These are phyloP conservation scores for Hyphodiscus hymeniophilus DNA, from an alignment of 495 filamentous ascomycete species.

Conservation along the genomic window DNA sequence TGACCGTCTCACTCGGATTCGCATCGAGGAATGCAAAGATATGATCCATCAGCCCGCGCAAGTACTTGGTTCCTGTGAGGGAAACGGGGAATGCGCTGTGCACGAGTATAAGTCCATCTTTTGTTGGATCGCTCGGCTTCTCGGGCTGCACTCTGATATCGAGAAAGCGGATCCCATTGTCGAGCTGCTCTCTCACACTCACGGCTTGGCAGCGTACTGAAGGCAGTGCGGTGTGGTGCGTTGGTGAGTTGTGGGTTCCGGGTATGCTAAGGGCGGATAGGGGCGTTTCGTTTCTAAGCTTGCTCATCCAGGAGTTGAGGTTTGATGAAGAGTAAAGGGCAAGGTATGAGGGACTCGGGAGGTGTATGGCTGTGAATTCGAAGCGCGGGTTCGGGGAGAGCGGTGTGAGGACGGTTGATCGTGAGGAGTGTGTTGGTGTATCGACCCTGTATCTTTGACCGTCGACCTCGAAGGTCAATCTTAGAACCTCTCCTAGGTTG, in stretches of 20 bases:
- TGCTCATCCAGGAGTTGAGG: conserved; percentile 73
- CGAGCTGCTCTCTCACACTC: conserved; percentile 62
- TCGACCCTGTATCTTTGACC: conserved; percentile 56
- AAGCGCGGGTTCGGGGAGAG: conserved; percentile 45
- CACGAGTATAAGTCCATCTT: conserved; percentile 37
- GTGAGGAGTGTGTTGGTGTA: conserved; percentile 44
- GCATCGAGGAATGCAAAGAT: conserved; percentile 65
- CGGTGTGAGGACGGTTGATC: conserved; percentile 47
- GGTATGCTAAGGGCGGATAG: conserved; percentile 83
- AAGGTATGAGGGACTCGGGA: conserved; percentile 55
- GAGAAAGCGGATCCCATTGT: conserved; percentile 90
- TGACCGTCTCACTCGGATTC: conserved; percentile 73
- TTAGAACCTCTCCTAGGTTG: conserved; percentile 44
- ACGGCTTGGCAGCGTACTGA: conserved; percentile 92
- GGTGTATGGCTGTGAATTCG: conserved; percentile 67
- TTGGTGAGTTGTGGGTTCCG: conserved; percentile 92
- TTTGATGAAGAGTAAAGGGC: conserved; percentile 66
- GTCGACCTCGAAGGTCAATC: conserved; percentile 53
- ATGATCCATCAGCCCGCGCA: conserved; percentile 60
- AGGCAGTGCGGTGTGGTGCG: conserved; percentile 72
- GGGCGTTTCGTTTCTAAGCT: conserved; percentile 56
- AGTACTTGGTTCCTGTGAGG: conserved; percentile 54
- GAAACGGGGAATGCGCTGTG: conserved; percentile 76
- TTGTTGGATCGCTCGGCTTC: conserved; percentile 16
- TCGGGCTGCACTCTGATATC: conserved; percentile 63